Conservation (phyloP, 2,329 filamentous ascomycete genomes). For the Neurospora crassa region DNA sequence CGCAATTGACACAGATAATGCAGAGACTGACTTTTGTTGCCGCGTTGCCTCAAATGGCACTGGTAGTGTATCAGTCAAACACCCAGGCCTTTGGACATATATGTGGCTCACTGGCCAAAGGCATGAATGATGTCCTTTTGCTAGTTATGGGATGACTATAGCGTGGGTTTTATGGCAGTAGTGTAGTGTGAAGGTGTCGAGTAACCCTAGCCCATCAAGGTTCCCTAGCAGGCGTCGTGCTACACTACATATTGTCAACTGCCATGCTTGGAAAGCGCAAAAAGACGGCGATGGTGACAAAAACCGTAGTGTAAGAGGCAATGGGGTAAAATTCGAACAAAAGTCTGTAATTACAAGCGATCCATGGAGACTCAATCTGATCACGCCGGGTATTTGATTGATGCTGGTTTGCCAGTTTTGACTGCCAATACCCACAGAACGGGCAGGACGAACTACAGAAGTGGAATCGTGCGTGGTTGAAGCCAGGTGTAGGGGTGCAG, state of each 20-base stretch:
- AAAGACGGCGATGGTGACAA: background rate
- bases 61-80: background rate
- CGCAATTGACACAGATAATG: background rate
- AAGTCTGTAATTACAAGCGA: background rate
- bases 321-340: background rate
- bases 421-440: background rate
- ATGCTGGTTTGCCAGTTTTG: background rate
- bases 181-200: background rate
- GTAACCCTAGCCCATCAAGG: background rate
- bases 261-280: background rate
- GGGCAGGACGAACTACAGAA: background rate
- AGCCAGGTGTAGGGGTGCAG: background rate
- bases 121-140: background rate
- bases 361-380: background rate
- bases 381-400: background rate
- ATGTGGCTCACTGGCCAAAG: background rate
- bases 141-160: background rate
- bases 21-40: background rate
- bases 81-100: background rate
- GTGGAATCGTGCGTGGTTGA: background rate
- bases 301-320: background rate
- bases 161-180: background rate
- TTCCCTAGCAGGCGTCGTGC: background rate
- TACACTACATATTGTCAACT: background rate
- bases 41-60: background rate